Evolutionary conservation across 1,284 basidiomycete genomes (phyloP).

Genomic region (Fereydounia khargensis): DNA sequence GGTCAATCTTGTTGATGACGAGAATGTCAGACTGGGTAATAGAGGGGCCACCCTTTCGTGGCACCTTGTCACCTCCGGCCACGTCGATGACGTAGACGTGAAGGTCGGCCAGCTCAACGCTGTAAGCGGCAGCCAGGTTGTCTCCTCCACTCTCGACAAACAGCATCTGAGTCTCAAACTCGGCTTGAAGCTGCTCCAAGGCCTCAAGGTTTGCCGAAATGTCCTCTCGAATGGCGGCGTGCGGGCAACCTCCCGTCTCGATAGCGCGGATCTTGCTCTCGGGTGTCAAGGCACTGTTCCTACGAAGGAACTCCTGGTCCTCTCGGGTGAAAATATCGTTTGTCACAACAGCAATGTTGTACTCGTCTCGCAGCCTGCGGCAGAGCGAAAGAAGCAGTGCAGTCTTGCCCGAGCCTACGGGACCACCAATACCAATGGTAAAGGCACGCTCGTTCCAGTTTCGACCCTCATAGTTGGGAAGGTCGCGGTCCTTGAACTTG

Average conservation of each 20-base stretch:
- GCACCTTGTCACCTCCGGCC: conserved; percentile 93
- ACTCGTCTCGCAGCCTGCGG: conserved; percentile 72
- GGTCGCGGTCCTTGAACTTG: conserved; percentile 85
- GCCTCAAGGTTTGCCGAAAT: conserved; percentile 95
- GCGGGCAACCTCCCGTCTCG: conserved; percentile 69
- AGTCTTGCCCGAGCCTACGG: conserved; percentile 96
- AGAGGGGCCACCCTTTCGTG: conserved; percentile 93
- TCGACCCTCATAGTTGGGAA: conserved; percentile 79
- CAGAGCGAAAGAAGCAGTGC: conserved; percentile 92
- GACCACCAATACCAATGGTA: conserved; percentile 91
- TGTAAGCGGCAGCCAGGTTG: conserved; percentile 92
- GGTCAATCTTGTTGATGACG: conserved; percentile 72
- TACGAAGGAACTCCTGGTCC: conserved; percentile 95
- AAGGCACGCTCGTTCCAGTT: conserved; percentile 93
- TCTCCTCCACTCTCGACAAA: conserved; percentile 95
- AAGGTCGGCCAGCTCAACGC: conserved; percentile 91
- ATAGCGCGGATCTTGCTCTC: conserved; percentile 83
- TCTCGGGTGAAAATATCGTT: conserved; percentile 67
- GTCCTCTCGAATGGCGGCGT: conserved; percentile 70
- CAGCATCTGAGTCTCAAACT: conserved; percentile 62
- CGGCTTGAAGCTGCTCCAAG: conserved; percentile 90
- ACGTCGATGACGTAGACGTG: conserved; percentile 67
- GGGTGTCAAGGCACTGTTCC: conserved; percentile 79
- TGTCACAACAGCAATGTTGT: conserved; percentile 75
- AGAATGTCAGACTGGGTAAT: conserved; percentile 79